A percentile compares a stretch with the other conserved stretches of the same genome.
phyloP scores from a whole-genome alignment of 495 filamentous ascomycete species.

The Cladorrhinum samala region DNA sequence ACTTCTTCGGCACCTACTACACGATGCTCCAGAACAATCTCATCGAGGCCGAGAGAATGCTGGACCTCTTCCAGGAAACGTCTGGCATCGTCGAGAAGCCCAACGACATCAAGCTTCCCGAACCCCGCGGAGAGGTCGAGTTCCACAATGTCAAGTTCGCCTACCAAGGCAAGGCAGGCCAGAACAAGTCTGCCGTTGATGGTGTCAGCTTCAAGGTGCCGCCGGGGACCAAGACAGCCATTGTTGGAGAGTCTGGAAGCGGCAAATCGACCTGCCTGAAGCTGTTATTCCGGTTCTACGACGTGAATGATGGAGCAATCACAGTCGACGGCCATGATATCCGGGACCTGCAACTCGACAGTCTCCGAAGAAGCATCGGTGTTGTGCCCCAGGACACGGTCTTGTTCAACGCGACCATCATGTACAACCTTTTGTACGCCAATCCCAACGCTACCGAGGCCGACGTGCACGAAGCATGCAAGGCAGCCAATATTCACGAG shows the following conservation, averaged over 20 bases:
- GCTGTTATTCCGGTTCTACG: conserved; percentile 92
- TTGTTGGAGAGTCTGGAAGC: conserved; percentile 93
- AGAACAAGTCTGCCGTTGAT: conserved; percentile 76
- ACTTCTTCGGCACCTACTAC: conserved; percentile 98
- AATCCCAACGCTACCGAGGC: conserved; percentile 80
- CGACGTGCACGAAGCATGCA: conserved; percentile 81
- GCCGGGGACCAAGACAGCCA: conserved; percentile 88
- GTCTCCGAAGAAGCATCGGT: conserved; percentile 78
- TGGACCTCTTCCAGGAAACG: conserved; percentile 84
- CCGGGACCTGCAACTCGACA: conserved; percentile 82
- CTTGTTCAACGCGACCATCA: conserved; percentile 91
- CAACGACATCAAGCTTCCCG: conserved; percentile 41
- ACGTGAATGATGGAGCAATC: conserved; percentile 68
- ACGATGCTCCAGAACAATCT: conserved; percentile 90
- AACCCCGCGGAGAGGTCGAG: conserved; percentile 71
- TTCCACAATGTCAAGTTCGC: conserved; percentile 87
- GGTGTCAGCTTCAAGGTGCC: conserved; percentile 73
- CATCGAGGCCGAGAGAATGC: conserved; percentile 91
- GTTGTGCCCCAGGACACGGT: conserved; percentile 97
- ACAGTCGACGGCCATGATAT: conserved; percentile 79
- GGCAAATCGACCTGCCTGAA: conserved; percentile 96
- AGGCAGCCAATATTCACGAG: conserved; percentile 90
- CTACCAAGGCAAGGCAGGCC: conserved; percentile 53
- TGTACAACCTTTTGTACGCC: conserved; percentile 95
- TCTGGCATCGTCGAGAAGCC: conserved; percentile 77